Conservation (phyloP, 257 asterid genomes). For the Eucommia ulmoides region DNA sequence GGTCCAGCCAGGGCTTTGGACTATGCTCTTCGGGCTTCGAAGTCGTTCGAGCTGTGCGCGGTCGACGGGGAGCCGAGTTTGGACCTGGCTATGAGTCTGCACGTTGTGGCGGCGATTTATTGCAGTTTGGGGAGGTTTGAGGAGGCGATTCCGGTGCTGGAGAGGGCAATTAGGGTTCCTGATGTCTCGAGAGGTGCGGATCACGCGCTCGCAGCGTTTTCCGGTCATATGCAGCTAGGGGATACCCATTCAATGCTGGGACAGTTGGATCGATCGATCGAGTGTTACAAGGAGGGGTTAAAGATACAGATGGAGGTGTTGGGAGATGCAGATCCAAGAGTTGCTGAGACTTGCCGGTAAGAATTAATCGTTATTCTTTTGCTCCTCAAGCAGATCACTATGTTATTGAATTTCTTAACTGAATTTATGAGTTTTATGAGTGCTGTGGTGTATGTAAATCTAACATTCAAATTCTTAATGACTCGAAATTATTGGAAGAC, state of each 20-base stretch:
- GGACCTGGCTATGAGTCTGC: slow-evolving; percentile 1
- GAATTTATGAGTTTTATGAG: background rate
- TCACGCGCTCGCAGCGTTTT: background rate
- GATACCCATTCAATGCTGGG: slow-evolving; percentile 75
- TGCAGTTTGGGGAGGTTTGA: slow-evolving; percentile 2
- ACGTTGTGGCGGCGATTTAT: slow-evolving; percentile 1
- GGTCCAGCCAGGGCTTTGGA: slow-evolving; percentile 1
- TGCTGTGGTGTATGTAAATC: background rate
- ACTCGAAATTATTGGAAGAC: no score
- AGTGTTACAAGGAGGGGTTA: background rate
- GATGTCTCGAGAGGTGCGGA: background rate
- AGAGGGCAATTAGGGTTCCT: slow-evolving; percentile 1
- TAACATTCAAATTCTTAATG: no score
- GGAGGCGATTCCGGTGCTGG: slow-evolving; percentile 2
- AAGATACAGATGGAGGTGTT: slow-evolving; percentile 1
- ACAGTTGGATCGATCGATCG: background rate
- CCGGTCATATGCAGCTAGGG: background rate
- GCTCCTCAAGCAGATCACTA: background rate
- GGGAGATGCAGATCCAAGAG: background rate
- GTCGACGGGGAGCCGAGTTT: background rate
- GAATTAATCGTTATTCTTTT: background rate
- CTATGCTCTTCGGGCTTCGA: background rate
- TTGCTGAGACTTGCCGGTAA: background rate
- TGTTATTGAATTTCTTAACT: background rate
- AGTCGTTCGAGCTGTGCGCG: background rate